phyloP scores from a whole-genome alignment of 1,139 yeast genomes.

The Citeromyces siamensis region DNA sequence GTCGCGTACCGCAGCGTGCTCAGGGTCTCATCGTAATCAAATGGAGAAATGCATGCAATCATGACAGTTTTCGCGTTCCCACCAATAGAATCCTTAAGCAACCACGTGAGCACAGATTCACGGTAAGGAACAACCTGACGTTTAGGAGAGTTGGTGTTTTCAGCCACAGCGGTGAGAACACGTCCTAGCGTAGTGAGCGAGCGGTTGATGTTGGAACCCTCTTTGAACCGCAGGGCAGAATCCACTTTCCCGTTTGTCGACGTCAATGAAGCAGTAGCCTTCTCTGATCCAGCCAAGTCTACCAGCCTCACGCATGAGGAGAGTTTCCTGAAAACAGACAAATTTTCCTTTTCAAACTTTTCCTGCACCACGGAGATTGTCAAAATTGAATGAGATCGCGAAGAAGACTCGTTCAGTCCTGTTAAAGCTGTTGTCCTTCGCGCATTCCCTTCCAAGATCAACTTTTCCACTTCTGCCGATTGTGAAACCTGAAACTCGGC shows the following conservation, averaged over 20 bases:
- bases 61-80: constrained; percentile 69
- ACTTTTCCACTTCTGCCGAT: constrained; percentile 29
- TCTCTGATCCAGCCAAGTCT: constrained; percentile 76
- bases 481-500: constrained; percentile 32
- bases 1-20: constrained; percentile 69
- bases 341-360: constrained; percentile 23
- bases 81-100: constrained; percentile 58
- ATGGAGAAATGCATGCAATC: constrained; percentile 68
- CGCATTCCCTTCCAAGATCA: constrained; percentile 32
- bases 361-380: constrained; percentile 52
- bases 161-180: constrained; percentile 52
- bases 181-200: constrained; percentile 68
- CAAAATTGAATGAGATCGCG: constrained; percentile 71
- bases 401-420: constrained; percentile 54
- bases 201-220: constrained; percentile 66
- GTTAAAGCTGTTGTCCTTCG: constrained; percentile 60
- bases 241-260: constrained; percentile 25
- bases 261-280: constrained; percentile 35
- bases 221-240: constrained; percentile 53
- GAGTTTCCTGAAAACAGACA: constrained; percentile 37
- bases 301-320: constrained; percentile 55
- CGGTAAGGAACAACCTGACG: constrained; percentile 46
- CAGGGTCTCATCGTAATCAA: constrained; percentile 62
- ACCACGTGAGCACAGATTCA: constrained; percentile 62
- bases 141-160: constrained; percentile 13